These are phyloP conservation scores for Oleoguttula mirabilis DNA, from an alignment of 495 filamentous ascomycete genomes.

Conservation along the genomic window DNA sequence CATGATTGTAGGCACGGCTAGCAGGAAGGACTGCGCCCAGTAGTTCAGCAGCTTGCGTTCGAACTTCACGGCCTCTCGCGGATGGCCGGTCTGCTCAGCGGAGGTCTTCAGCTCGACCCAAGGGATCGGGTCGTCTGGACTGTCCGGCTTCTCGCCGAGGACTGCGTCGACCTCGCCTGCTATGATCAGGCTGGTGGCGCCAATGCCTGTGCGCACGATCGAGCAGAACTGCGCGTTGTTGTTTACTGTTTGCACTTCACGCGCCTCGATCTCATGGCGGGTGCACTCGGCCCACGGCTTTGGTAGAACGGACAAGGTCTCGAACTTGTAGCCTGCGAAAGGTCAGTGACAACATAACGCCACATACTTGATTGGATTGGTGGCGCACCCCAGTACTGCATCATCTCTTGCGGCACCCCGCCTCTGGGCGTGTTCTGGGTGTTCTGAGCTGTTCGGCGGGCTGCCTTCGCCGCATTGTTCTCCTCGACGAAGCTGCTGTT, in stretches of 20 bases:
- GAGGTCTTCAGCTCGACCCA: conserved; percentile 95
- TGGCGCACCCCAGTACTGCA: conserved; percentile 52
- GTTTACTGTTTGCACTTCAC: conserved; percentile 57
- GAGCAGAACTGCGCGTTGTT: conserved; percentile 93
- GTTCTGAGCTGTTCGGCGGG: conserved; percentile 31
- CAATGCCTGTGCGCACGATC: conserved; percentile 76
- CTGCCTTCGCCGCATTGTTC: conserved; percentile 56
- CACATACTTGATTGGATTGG: not conserved
- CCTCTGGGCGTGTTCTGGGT: conserved; percentile 37
- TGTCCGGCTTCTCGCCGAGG: conserved; percentile 66
- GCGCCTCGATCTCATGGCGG: conserved; percentile 63
- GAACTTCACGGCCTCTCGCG: conserved; percentile 55
- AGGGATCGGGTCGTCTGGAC: conserved; percentile 55
- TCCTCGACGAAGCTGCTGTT: conserved; percentile 79
- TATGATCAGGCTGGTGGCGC: conserved; percentile 55
- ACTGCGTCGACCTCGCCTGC: conserved; percentile 96
- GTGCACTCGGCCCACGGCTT: conserved; percentile 56
- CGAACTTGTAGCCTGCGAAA: conserved; percentile 81
- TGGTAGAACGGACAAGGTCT: conserved; percentile 66
- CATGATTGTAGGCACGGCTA: conserved; percentile 83
- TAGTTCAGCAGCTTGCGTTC: conserved; percentile 86
- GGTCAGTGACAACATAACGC: conserved; percentile 11
- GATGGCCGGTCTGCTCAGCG: conserved; percentile 42
- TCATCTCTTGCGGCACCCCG: conserved; percentile 49
- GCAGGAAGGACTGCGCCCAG: conserved; percentile 92